phyloP scores from a whole-genome alignment of 164 flowering plant species.

The Tetracentron sinense region DNA sequence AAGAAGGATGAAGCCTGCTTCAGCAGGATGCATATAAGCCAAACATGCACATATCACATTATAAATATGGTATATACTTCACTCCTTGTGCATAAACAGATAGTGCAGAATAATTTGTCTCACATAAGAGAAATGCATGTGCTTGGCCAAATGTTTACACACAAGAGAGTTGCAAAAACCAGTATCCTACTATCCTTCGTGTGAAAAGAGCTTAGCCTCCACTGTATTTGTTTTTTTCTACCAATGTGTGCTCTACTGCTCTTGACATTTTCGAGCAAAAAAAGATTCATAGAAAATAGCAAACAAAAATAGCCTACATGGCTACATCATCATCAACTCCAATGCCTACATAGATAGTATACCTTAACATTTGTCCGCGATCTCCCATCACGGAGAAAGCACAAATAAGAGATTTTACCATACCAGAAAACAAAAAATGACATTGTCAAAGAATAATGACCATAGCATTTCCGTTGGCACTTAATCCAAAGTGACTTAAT shows the following conservation, averaged over 20 bases:
- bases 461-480: too few species aligned
- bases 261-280: not conserved
- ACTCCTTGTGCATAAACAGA: not conserved
- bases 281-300: too few species aligned
- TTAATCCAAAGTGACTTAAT: too few species aligned
- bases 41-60: not conserved
- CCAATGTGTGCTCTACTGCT: not conserved
- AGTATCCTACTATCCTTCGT: too few species aligned
- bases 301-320: too few species aligned
- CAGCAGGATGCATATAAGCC: not conserved
- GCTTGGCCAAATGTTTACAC: not conserved
- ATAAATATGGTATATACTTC: not conserved
- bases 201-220: not conserved
- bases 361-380: too few species aligned
- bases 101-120: not conserved
- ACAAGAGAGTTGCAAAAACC: too few species aligned
- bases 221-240: not conserved
- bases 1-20: not conserved
- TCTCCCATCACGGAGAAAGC: too few species aligned
- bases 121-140: not conserved
- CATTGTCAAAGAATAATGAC: too few species aligned
- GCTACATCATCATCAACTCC: not conserved
- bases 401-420: too few species aligned
- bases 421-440: too few species aligned
- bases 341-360: too few species aligned